These are phyloP conservation scores for Scheffersomyces stambukii DNA, from an alignment of 1,139 yeast species.

Conservation along the genomic window DNA sequence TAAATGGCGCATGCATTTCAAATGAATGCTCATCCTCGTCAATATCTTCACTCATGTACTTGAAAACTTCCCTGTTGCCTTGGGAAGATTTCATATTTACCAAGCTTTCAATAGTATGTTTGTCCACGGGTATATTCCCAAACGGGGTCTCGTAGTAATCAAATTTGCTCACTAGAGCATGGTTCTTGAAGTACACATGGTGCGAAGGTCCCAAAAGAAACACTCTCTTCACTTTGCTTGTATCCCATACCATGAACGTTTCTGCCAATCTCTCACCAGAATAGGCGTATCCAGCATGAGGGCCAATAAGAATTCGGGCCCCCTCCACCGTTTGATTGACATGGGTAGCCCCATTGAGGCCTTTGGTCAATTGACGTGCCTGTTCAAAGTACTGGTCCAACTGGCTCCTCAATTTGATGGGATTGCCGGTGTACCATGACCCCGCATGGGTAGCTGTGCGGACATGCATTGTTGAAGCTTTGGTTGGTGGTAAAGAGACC, in stretches of 20 bases:
- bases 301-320: slow-evolving; percentile 60
- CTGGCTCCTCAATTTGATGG: slow-evolving; percentile 41
- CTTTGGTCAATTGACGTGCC: slow-evolving; percentile 16
- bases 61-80: slow-evolving; percentile 29
- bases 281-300: slow-evolving; percentile 90
- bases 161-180: slow-evolving; percentile 55
- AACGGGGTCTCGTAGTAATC: slow-evolving; percentile 72
- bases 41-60: slow-evolving; percentile 50
- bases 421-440: slow-evolving; percentile 68
- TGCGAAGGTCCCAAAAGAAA: slow-evolving; percentile 93
- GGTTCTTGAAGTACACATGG: slow-evolving; percentile 70
- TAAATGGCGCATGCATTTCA: slow-evolving; percentile 90
- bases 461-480: too few relatives aligned
- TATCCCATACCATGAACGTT: slow-evolving; percentile 71
- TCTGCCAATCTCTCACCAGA: slow-evolving; percentile 78
- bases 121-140: slow-evolving; percentile 70
- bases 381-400: slow-evolving; percentile 39
- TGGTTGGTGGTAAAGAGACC: too few relatives aligned
- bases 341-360: too few relatives aligned
- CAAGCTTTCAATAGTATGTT: slow-evolving; percentile 34
- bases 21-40: slow-evolving; percentile 91
- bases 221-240: slow-evolving; percentile 52
- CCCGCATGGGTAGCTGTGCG: slow-evolving; percentile 86
- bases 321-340: slow-evolving; percentile 22
- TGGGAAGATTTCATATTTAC: slow-evolving; percentile 11